Conservation (phyloP, 495 filamentous ascomycete genomes). For the Sporormia fimetaria region DNA sequence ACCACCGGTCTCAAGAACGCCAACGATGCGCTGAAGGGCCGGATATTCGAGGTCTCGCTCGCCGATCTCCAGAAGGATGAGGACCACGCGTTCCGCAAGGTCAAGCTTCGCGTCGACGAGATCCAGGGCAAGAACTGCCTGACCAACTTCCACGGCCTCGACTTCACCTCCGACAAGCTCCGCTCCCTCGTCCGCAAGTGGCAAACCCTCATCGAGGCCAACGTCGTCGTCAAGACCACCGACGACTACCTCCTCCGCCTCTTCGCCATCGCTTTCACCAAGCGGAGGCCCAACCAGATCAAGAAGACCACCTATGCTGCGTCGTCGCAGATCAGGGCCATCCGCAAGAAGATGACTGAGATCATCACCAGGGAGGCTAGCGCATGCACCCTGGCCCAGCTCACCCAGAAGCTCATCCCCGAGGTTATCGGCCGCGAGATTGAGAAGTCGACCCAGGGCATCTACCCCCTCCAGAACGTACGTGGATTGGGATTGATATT, state of each 20-base stretch:
- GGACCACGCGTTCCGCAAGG: slow-evolving; percentile 97
- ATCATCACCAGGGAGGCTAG: slow-evolving; percentile 94
- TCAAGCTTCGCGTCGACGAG: slow-evolving; percentile 97
- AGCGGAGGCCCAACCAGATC: slow-evolving; percentile 96
- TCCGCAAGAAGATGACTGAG: slow-evolving; percentile 99
- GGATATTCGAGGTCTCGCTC: slow-evolving; percentile 96
- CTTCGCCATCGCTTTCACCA: slow-evolving; percentile 98
- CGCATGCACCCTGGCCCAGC: slow-evolving; percentile 84
- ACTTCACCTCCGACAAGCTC: slow-evolving; percentile 99
- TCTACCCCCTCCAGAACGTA: slow-evolving; percentile 98
- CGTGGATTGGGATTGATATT: slow-evolving; percentile 6
- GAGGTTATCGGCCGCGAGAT: slow-evolving; percentile 99
- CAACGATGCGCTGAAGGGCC: slow-evolving; percentile 95
- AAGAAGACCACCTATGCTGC: slow-evolving; percentile 99
- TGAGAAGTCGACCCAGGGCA: slow-evolving; percentile 97
- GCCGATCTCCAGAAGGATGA: slow-evolving; percentile 99
- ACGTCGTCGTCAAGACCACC: slow-evolving; percentile 98
- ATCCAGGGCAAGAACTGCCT: slow-evolving; percentile 99
- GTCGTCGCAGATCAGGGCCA: slow-evolving; percentile 89
- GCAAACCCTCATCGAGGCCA: slow-evolving; percentile 98
- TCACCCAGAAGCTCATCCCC: slow-evolving; percentile 94
- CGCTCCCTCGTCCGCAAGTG: slow-evolving; percentile 98
- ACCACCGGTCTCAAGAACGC: slow-evolving; percentile 99
- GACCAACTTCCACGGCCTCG: slow-evolving; percentile 99
- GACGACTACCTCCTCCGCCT: slow-evolving; percentile 98